Conservation (phyloP, 1,284 basidiomycete genomes). For the Irpex lacteus region DNA sequence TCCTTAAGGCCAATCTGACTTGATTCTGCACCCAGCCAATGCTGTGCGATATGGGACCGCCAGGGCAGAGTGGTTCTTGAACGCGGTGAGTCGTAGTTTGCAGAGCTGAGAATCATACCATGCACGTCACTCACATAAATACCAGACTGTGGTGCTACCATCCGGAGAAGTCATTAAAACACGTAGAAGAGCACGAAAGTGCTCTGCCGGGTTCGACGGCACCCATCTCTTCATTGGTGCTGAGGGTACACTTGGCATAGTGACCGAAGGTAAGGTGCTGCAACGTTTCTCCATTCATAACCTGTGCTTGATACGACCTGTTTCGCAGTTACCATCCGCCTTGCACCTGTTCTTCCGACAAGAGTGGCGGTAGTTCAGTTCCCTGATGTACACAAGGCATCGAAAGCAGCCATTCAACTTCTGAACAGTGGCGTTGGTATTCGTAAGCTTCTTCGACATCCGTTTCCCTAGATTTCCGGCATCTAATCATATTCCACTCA, state of each 20-base stretch:
- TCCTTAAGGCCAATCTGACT: not conserved
- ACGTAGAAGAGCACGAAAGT: slow-evolving; percentile 81
- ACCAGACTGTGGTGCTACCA: slow-evolving; percentile 85
- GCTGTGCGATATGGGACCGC: slow-evolving; percentile 66
- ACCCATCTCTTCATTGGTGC: slow-evolving; percentile 94
- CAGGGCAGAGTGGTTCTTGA: slow-evolving; percentile 57
- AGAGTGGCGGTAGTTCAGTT: slow-evolving; percentile 70
- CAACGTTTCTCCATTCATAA: not conserved
- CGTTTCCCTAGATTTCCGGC: not conserved
- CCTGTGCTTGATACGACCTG: no score
- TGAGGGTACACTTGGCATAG: slow-evolving; percentile 91
- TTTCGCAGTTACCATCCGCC: slow-evolving; percentile 66
- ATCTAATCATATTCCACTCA: not conserved
- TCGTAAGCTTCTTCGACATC: slow-evolving; percentile 38
- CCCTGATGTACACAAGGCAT: slow-evolving; percentile 61
- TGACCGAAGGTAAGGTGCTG: slow-evolving; percentile 71
- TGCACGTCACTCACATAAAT: no score
- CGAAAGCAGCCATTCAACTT: slow-evolving; percentile 72
- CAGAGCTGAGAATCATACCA: not conserved
- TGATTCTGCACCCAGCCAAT: slow-evolving; percentile 39
- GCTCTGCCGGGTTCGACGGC: slow-evolving; percentile 86
- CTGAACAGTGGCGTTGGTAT: slow-evolving; percentile 73
- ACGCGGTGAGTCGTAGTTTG: slow-evolving; percentile 44
- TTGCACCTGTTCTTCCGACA: slow-evolving; percentile 79
- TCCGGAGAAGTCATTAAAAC: slow-evolving; percentile 94